Conservation (phyloP, 441 rosid species). For the Sinapis alba region DNA sequence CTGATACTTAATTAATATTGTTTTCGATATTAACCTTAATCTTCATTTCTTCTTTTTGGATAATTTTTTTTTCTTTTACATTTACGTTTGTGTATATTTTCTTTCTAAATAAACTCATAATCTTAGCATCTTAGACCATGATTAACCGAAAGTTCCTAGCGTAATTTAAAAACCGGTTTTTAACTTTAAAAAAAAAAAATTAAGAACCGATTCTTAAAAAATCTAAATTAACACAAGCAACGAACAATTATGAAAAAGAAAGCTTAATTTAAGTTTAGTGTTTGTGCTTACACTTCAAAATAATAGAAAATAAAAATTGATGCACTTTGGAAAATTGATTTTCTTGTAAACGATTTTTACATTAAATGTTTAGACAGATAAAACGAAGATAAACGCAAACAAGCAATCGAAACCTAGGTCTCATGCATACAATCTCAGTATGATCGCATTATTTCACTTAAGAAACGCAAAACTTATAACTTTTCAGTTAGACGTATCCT, state of each 20-base stretch:
- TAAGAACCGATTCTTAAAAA: too few species aligned
- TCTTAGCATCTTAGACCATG: conserved; percentile 4
- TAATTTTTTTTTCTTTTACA: not conserved
- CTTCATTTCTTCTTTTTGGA: not conserved
- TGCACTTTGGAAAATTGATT: not conserved
- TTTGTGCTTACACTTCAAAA: not conserved
- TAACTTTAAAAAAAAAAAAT: too few species aligned
- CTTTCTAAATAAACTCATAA: not conserved
- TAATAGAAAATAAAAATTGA: not conserved
- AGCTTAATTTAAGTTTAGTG: not conserved
- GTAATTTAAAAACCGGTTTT: too few species aligned
- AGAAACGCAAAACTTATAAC: not conserved
- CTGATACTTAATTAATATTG: not conserved
- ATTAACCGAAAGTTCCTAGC: too few species aligned
- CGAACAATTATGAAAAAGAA: not conserved
- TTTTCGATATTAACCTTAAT: not conserved
- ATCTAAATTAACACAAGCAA: not conserved
- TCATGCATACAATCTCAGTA: conserved; percentile 27
- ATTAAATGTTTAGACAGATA: not conserved
- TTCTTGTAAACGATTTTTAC: not conserved
- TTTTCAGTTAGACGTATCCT: not conserved
- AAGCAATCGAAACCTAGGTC: conserved; percentile 4
- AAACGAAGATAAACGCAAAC: not conserved
- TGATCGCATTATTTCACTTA: not conserved
- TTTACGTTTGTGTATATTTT: not conserved